phyloP scores from a whole-genome alignment of 2,329 filamentous ascomycete genomes.

The Colletotrichum coccodes region DNA sequence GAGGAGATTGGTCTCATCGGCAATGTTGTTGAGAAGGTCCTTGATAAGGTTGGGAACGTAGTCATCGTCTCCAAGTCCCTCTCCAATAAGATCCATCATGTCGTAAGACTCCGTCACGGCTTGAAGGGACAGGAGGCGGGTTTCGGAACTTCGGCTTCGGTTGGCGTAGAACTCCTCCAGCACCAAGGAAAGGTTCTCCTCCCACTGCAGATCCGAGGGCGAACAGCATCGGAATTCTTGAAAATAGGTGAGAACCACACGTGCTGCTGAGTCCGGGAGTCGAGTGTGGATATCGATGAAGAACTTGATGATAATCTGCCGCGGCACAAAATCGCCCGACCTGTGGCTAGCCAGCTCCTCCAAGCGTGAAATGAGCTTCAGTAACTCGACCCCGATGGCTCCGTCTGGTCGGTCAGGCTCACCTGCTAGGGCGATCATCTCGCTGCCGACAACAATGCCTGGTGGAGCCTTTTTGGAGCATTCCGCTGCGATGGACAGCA shows the following conservation, averaged over 20 bases:
- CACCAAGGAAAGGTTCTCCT: conserved; percentile 69
- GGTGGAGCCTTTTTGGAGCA: conserved; percentile 55
- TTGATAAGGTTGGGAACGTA: conserved; percentile 68
- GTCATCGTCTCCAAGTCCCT: conserved; percentile 68
- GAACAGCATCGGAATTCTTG: conserved; percentile 76
- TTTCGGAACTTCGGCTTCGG: conserved; percentile 66
- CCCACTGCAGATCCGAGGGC: conserved; percentile 76
- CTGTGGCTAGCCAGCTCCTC: conserved; percentile 59
- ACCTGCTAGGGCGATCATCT: conserved; percentile 35
- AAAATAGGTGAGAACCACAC: conserved; percentile 74
- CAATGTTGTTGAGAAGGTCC: conserved; percentile 69
- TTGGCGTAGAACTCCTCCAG: conserved; percentile 73
- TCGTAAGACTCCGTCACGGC: conserved; percentile 69
- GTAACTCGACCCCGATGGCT: conserved; percentile 54
- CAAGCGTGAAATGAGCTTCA: conserved; percentile 57
- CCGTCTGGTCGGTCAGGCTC: conserved; percentile 48
- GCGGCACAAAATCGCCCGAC: conserved; percentile 67
- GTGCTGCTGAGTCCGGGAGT: conserved; percentile 72
- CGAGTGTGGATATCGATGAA: conserved; percentile 70
- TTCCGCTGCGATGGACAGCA: conserved; percentile 68
- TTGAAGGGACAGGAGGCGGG: conserved; percentile 71
- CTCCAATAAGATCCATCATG: conserved; percentile 64
- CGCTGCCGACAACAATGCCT: conserved; percentile 20
- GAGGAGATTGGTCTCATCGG: conserved; percentile 70
- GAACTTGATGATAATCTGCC: conserved; percentile 73